Percentiles rank a stretch among this genome's conserved stretches.
These are phyloP conservation scores for Diplodia scrobiculata DNA, from an alignment of 2,329 filamentous ascomycete species.

Conservation along the genomic window DNA sequence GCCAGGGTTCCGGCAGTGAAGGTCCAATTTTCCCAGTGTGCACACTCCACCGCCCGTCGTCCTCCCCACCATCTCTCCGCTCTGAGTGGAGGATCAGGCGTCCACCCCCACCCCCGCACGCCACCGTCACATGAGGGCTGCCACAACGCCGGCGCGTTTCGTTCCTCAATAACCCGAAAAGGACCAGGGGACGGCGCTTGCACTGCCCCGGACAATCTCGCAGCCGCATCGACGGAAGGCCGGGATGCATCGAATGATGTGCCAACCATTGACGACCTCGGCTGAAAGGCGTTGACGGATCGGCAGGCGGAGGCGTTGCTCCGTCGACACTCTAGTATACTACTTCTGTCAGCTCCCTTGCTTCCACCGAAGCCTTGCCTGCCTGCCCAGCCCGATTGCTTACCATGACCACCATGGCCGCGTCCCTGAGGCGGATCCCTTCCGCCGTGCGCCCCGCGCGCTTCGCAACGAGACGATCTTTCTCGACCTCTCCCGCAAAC, in stretches of 20 bases:
- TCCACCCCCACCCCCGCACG: constrained; percentile 17
- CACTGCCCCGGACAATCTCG: constrained; percentile 13
- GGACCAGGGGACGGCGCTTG: constrained; percentile 7
- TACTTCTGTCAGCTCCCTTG: constrained; percentile 25
- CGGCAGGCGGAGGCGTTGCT: constrained; percentile 29
- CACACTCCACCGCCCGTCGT: constrained; percentile 17
- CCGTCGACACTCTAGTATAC: background rate
- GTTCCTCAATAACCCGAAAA: constrained; percentile 19
- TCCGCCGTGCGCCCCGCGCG: constrained; percentile 32
- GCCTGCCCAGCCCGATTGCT: background rate
- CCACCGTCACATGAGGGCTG: constrained; percentile 1
- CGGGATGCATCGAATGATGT: constrained; percentile 29
- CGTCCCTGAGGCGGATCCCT: constrained; percentile 29
- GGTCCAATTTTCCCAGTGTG: constrained; percentile 13
- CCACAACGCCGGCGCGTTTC: constrained; percentile 9
- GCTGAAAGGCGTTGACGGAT: constrained; percentile 20
- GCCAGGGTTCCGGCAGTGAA: too few relatives aligned
- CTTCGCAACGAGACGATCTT: constrained; percentile 40
- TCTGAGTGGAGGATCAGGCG: constrained; percentile 15
- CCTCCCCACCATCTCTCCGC: constrained; percentile 2
- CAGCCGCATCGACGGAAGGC: constrained; percentile 28
- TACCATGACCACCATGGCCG: constrained; percentile 34
- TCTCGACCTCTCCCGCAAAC: constrained; percentile 47
- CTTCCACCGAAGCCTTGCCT: constrained; percentile 11
- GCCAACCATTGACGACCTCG: constrained; percentile 26